A percentile compares a stretch with the other conserved stretches of the same genome.
These are phyloP conservation scores for Tulasnella sp. DNA, from an alignment of 768 basidiomycete genomes.

Conservation along the genomic window DNA sequence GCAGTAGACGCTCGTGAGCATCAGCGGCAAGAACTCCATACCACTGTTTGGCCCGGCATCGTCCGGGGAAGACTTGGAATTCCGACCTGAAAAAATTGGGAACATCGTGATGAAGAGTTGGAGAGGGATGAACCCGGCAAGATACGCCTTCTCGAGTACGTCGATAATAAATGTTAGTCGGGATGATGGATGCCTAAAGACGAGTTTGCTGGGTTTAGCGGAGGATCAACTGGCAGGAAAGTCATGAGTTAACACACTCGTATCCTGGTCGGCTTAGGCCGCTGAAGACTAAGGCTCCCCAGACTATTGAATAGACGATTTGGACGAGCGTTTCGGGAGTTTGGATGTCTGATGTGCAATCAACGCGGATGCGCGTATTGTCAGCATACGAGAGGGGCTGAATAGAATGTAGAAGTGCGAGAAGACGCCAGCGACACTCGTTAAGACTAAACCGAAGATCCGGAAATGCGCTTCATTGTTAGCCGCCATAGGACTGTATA, in stretches of 20 bases:
- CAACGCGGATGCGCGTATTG: slow-evolving; percentile 12
- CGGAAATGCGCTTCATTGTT: slow-evolving; percentile 81
- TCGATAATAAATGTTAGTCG: slow-evolving; percentile 31
- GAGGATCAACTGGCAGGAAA: background rate
- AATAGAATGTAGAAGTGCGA: slow-evolving; percentile 91
- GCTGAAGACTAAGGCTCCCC: slow-evolving; percentile 57
- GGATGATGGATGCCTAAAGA: background rate
- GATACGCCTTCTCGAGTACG: slow-evolving; percentile 62
- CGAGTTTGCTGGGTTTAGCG: background rate
- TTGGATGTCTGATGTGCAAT: background rate
- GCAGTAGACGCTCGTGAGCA: slow-evolving; percentile 90
- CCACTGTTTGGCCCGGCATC: slow-evolving; percentile 20
- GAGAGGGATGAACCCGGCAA: slow-evolving; percentile 64
- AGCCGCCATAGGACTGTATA: slow-evolving; percentile 74
- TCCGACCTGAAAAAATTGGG: slow-evolving; percentile 35
- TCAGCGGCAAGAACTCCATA: slow-evolving; percentile 82
- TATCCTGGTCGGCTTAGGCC: slow-evolving; percentile 67
- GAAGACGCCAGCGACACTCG: slow-evolving; percentile 73
- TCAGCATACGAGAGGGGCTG: slow-evolving; percentile 63
- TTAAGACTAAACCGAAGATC: slow-evolving; percentile 72
- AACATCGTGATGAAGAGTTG: slow-evolving; percentile 56
- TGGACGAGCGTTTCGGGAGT: slow-evolving; percentile 71
- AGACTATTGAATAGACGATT: slow-evolving; percentile 64
- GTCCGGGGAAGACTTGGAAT: slow-evolving; percentile 18
- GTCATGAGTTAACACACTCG: slow-evolving; percentile 49